Conservation (phyloP, 495 filamentous ascomycete genomes). For the Hypomontagnella monticulosa region DNA sequence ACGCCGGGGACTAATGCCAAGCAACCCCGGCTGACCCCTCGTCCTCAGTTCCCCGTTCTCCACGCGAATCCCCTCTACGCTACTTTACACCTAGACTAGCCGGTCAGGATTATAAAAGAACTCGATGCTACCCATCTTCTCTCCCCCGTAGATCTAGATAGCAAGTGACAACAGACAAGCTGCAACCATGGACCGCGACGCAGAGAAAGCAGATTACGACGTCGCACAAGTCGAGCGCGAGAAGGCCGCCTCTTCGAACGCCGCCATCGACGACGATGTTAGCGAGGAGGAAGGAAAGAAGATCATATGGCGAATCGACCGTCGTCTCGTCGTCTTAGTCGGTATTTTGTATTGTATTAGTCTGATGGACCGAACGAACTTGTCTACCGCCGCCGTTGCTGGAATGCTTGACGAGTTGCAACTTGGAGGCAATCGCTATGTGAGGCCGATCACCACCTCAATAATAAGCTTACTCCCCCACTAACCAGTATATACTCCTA, state of each 20-base stretch:
- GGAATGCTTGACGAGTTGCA: conserved; percentile 62
- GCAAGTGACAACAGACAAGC: background rate
- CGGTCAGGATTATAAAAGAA: conserved; percentile 17
- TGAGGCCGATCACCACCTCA: conserved; percentile 21
- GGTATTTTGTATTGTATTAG: conserved; percentile 69
- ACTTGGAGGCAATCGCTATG: conserved; percentile 58
- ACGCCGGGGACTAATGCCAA: conserved; percentile 1
- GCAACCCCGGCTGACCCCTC: conserved; percentile 27
- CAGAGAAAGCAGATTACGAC: conserved; percentile 36
- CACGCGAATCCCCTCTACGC: conserved; percentile 8
- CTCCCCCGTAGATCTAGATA: background rate
- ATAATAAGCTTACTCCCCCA: background rate
- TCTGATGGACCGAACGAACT: conserved; percentile 70
- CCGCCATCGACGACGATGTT: conserved; percentile 22
- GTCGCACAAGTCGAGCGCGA: conserved; percentile 40
- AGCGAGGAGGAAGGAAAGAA: conserved; percentile 41
- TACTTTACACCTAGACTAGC: background rate
- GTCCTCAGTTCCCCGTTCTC: conserved; percentile 22
- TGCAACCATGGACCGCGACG: conserved; percentile 40
- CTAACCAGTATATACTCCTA: conserved; percentile 41
- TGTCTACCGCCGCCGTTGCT: conserved; percentile 65
- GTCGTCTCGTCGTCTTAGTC: conserved; percentile 65
- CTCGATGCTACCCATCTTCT: background rate
- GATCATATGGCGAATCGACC: conserved; percentile 66
- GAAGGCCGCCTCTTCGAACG: conserved; percentile 20